A percentile compares a stretch with the other conserved stretches of the same genome.
Conservation (phyloP, 805 yeast genomes). For the Nakazawaea ishiwadae region DNA sequence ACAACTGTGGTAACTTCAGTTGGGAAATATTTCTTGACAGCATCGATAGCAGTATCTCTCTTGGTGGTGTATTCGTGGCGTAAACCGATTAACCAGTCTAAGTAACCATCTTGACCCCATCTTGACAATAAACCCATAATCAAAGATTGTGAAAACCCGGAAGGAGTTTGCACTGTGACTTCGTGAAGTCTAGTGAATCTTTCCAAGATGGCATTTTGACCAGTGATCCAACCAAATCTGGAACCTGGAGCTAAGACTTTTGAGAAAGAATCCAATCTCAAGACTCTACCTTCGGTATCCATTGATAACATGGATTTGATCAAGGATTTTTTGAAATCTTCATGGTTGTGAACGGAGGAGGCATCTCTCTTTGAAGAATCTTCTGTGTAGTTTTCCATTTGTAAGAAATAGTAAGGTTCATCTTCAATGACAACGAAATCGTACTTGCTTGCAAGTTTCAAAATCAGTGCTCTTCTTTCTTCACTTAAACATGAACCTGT, state of each 20-base stretch:
- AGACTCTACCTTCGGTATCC: constrained; percentile 85
- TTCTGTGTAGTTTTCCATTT: constrained; percentile 73
- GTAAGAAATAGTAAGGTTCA: constrained; percentile 96
- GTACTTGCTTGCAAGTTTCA: constrained; percentile 75
- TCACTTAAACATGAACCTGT: constrained; percentile 80
- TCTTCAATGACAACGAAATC: constrained; percentile 89
- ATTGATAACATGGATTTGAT: constrained; percentile 71
- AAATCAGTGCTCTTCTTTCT: constrained; percentile 75
- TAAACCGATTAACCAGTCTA: constrained; percentile 83
- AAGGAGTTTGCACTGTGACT: constrained; percentile 72
- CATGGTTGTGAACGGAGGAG: constrained; percentile 38
- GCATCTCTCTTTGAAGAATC: constrained; percentile 26
- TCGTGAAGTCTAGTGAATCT: constrained; percentile 71
- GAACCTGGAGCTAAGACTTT: constrained; percentile 90
- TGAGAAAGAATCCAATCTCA: constrained; percentile 86
- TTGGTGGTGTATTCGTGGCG: constrained; percentile 81
- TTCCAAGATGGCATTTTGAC: constrained; percentile 59
- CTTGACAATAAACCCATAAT: constrained; percentile 66
- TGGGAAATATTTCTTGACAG: constrained; percentile 59
- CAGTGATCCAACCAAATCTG: constrained; percentile 87
- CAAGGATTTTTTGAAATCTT: constrained; percentile 60
- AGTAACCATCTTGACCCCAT: constrained; percentile 89
- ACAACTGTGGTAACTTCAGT: constrained; percentile 32
- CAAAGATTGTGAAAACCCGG: constrained; percentile 75
- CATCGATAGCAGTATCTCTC: constrained; percentile 82